Evolutionary conservation across 768 basidiomycete species (phyloP).

Genomic region (Flagelloscypha sp.): DNA sequence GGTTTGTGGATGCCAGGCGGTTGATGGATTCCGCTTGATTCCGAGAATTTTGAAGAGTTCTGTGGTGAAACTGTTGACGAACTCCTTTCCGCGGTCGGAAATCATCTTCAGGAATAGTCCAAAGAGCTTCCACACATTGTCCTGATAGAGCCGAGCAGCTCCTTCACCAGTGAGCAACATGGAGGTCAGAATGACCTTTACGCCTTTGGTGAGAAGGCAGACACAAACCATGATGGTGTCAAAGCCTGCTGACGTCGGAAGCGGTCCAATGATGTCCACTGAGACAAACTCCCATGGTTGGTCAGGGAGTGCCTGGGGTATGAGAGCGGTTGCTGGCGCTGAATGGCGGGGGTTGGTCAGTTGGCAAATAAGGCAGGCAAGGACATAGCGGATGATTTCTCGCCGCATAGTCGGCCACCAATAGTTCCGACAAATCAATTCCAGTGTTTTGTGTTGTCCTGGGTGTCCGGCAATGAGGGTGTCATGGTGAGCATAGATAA

Average conservation of each 20-base stretch:
- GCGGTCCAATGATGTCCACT: no score
- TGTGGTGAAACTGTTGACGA: constrained; percentile 22
- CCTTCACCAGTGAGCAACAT: constrained; percentile 13
- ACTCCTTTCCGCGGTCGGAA: constrained; percentile 21
- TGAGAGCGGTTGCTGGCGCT: no score
- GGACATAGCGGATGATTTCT: constrained; percentile 5
- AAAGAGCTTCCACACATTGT: constrained; percentile 18
- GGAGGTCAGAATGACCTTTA: constrained; percentile 9
- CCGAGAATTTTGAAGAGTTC: constrained; percentile 22
- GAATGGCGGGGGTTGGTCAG: constrained; percentile 7
- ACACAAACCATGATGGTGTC: no score
- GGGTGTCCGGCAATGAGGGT: constrained; percentile 20
- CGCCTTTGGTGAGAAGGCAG: no score
- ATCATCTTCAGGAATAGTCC: constrained; percentile 20
- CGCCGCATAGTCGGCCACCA: constrained; percentile 16
- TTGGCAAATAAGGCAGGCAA: constrained; percentile 6
- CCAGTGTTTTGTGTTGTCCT: constrained; percentile 20
- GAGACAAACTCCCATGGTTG: no score
- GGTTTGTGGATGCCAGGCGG: constrained; percentile 37
- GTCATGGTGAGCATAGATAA: constrained; percentile 19
- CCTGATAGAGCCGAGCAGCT: constrained; percentile 12
- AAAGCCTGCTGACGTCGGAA: no score
- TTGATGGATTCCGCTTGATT: constrained; percentile 25
- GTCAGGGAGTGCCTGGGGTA: no score
- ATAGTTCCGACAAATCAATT: constrained; percentile 16